Percentiles rank a stretch among this genome's conserved stretches.
phyloP scores from a whole-genome alignment of 83 land plant genomes.

The Picea mariana region DNA sequence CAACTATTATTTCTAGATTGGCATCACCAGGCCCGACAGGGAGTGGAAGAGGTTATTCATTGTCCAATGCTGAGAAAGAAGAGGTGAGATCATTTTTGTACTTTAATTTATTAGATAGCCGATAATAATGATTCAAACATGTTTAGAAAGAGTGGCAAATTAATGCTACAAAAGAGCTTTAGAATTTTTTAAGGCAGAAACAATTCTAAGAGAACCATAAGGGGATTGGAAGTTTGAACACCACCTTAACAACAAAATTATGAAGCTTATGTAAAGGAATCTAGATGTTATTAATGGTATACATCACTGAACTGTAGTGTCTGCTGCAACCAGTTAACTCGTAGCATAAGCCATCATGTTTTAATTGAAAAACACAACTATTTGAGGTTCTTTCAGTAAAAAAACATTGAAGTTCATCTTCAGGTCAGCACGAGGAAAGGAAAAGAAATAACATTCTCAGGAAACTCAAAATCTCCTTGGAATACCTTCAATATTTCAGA shows the following conservation, averaged over 20 bases:
- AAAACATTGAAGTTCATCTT: background rate
- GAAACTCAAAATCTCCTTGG: background rate
- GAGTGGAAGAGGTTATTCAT: slow-evolving; percentile 12
- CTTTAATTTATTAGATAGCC: background rate
- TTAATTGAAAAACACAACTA: background rate
- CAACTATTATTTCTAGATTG: slow-evolving; percentile 40
- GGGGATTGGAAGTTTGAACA: background rate
- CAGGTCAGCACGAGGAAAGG: background rate
- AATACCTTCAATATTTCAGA: background rate
- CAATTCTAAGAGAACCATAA: background rate
- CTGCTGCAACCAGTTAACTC: background rate
- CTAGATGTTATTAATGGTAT: background rate
- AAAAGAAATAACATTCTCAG: background rate
- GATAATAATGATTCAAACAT: background rate
- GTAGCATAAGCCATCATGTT: background rate
- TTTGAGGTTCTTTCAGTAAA: background rate
- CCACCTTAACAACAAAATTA: background rate
- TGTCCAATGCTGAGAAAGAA: slow-evolving; percentile 48
- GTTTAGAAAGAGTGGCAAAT: background rate
- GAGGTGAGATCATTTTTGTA: slow-evolving; percentile 43
- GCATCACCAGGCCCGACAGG: slow-evolving; percentile 11
- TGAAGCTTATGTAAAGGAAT: background rate
- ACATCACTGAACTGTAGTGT: background rate
- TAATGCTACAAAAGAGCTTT: background rate
- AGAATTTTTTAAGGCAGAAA: background rate